These are phyloP conservation scores for Ceratorhiza oryzae-sativae DNA, from an alignment of 1,284 basidiomycete species.

Conservation along the genomic window DNA sequence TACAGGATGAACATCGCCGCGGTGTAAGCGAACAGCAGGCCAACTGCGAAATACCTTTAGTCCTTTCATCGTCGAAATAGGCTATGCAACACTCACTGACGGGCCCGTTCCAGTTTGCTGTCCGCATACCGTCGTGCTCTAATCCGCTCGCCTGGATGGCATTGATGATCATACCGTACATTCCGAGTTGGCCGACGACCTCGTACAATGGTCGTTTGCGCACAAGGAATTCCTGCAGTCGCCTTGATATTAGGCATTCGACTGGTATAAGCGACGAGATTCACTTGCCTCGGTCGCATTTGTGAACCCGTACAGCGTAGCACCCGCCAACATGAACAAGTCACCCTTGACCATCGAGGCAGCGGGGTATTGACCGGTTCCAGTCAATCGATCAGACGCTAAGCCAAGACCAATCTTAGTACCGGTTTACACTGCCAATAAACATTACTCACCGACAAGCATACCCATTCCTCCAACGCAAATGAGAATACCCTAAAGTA, in stretches of 20 bases:
- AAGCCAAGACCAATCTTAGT: slow-evolving; percentile 47
- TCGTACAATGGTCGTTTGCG: slow-evolving; percentile 81
- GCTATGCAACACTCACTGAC: slow-evolving; percentile 58
- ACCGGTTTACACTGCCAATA: slow-evolving; percentile 68
- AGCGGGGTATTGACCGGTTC: slow-evolving; percentile 56
- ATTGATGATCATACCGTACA: slow-evolving; percentile 82
- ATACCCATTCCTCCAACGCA: slow-evolving; percentile 78
- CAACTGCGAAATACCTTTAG: slow-evolving; percentile 57
- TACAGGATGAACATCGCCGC: slow-evolving; percentile 79
- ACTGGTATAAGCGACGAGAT: neutral
- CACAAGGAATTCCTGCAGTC: slow-evolving; percentile 60
- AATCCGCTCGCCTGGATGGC: slow-evolving; percentile 74
- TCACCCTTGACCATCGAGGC: slow-evolving; percentile 76
- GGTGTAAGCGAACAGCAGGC: slow-evolving; percentile 77
- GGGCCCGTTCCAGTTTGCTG: slow-evolving; percentile 71
- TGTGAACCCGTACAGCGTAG: slow-evolving; percentile 86
- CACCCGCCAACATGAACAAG: slow-evolving; percentile 83
- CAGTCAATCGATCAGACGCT: slow-evolving; percentile 46
- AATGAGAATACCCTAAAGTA: slow-evolving; percentile 69
- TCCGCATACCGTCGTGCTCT: slow-evolving; percentile 71
- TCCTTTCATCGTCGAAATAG: neutral
- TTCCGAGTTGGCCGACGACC: slow-evolving; percentile 80
- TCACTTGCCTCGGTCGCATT: slow-evolving; percentile 48
- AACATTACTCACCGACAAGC: slow-evolving; percentile 62
- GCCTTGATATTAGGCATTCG: neutral